Evolutionary conservation across 495 filamentous ascomycete genomes (phyloP).

Genomic region (Chaetomium tenue): DNA sequence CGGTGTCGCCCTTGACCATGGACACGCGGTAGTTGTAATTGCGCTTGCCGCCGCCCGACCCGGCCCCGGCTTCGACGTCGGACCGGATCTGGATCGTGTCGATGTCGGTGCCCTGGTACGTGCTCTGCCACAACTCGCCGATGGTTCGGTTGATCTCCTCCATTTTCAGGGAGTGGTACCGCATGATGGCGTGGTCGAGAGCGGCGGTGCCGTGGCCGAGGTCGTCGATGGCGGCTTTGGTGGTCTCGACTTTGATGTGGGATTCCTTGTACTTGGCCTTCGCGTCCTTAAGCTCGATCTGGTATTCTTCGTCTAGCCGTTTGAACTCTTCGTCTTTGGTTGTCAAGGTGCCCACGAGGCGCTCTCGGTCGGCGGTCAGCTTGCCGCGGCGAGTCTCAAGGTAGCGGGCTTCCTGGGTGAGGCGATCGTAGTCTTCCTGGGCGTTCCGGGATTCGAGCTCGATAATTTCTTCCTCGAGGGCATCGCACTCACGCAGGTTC

Average conservation of each 20-base stretch:
- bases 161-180: conserved; percentile 94
- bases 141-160: conserved; percentile 95
- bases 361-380: conserved; percentile 48
- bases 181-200: conserved; percentile 94
- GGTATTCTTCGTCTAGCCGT: conserved; percentile 70
- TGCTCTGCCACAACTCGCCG: conserved; percentile 92
- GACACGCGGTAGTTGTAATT: conserved; percentile 97
- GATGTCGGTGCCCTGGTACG: conserved; percentile 96
- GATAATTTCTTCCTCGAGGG: conserved; percentile 65
- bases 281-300: conserved; percentile 82
- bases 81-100: conserved; percentile 94
- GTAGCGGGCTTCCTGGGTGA: conserved; percentile 62
- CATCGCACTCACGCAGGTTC: conserved; percentile 63
- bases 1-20: conserved; percentile 95
- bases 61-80: conserved; percentile 63
- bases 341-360: conserved; percentile 69
- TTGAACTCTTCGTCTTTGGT: conserved; percentile 76
- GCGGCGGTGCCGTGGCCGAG: conserved; percentile 74
- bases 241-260: conserved; percentile 88
- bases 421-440: conserved; percentile 73
- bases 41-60: conserved; percentile 59
- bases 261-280: conserved; percentile 79
- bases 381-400: conserved; percentile 61
- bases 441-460: conserved; percentile 79
- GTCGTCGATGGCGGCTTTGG: conserved; percentile 89